Percentiles rank a stretch among this genome's conserved stretches.
Evolutionary conservation across 2,329 filamentous ascomycete genomes (phyloP).

Genomic region (Ophiostoma populinum): DNA sequence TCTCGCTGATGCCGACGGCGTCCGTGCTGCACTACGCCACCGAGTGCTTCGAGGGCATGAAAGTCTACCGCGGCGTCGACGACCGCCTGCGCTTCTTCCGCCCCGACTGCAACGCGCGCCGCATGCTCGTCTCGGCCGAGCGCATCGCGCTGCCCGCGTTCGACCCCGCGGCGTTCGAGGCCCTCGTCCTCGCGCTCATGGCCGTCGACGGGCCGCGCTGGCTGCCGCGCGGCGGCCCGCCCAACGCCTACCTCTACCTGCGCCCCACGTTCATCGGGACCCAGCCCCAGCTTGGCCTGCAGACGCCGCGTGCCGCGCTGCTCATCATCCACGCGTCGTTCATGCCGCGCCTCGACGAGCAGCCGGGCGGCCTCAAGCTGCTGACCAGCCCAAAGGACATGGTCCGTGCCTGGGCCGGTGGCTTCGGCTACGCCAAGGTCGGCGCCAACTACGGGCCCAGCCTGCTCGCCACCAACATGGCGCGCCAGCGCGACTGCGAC

Average conservation of each 20-base stretch:
- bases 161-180: constrained; percentile 51
- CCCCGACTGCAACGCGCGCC: constrained; percentile 52
- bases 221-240: constrained; percentile 42
- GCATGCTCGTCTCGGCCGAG: constrained; percentile 40
- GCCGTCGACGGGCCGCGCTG: constrained; percentile 60
- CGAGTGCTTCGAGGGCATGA: constrained; percentile 76
- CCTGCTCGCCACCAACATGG: constrained; percentile 61
- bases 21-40: constrained; percentile 77
- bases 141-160: constrained; percentile 64
- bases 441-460: constrained; percentile 87
- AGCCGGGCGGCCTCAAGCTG: constrained; percentile 46
- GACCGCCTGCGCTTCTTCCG: constrained; percentile 61
- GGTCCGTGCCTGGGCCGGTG: constrained; percentile 82
- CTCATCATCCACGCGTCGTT: constrained; percentile 64
- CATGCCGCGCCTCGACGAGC: constrained; percentile 39
- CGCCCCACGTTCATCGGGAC: constrained; percentile 78
- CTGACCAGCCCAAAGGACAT: constrained; percentile 67
- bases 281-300: constrained; percentile 63
- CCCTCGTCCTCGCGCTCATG: constrained; percentile 55
- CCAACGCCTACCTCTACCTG: constrained; percentile 64
- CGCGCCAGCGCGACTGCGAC: constrained; percentile 55
- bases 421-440: constrained; percentile 82
- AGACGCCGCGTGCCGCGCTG: constrained; percentile 64
- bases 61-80: constrained; percentile 65
- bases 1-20: constrained; percentile 65